Evolutionary conservation across 768 basidiomycete genomes (phyloP).

Genomic region (Lactarius hengduanensis): DNA sequence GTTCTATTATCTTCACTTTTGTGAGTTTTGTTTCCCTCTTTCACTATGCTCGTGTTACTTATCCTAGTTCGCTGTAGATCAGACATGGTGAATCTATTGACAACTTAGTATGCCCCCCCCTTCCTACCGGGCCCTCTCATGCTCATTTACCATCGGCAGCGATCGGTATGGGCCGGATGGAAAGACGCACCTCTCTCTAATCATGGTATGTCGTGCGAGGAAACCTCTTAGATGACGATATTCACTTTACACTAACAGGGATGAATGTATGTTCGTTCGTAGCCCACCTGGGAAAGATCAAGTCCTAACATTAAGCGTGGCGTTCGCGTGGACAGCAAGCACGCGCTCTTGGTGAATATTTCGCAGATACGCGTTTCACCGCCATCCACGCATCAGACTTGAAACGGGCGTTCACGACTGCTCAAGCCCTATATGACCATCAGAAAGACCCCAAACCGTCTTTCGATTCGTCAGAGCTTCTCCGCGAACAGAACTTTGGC

Average conservation of each 20-base stretch:
- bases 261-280: conserved; percentile 35
- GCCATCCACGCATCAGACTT: conserved; percentile 67
- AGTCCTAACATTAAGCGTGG: neutral
- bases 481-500: conserved; percentile 72
- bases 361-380: conserved; percentile 48
- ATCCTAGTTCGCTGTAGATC: conserved; percentile 42
- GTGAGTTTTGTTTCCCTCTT: conserved; percentile 26
- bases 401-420: conserved; percentile 61
- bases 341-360: conserved; percentile 50
- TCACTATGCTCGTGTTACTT: neutral
- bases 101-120: conserved; percentile 53
- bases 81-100: conserved; percentile 79
- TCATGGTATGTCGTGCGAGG: conserved; percentile 50
- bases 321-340: conserved; percentile 33
- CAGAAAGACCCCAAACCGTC: conserved; percentile 49
- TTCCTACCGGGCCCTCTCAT: neutral
- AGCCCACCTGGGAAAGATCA: neutral
- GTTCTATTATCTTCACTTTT: conserved; percentile 33
- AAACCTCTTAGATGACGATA: neutral
- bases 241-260: conserved; percentile 28
- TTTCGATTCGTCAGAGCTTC: conserved; percentile 47
- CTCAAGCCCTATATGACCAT: conserved; percentile 50
- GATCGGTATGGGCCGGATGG: conserved; percentile 70
- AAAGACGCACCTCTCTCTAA: conserved; percentile 70
- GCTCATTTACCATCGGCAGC: conserved; percentile 30